A percentile compares a stretch with the other conserved stretches of the same genome.
Conservation (phyloP, 208 protist species). For the Trypanosoma grayi region DNA sequence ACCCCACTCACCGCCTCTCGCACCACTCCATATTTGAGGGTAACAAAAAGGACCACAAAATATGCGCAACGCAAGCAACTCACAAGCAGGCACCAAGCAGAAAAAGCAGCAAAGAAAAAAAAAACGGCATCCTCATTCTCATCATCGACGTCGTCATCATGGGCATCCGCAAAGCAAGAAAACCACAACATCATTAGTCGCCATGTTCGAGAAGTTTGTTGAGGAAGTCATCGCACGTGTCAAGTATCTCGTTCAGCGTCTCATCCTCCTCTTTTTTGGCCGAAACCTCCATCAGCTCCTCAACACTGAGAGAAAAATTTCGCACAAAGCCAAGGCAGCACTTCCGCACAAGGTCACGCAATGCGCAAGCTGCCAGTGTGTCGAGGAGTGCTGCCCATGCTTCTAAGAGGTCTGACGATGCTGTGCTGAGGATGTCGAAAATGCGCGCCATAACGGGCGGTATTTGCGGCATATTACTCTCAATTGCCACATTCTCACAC, state of each 20-base stretch:
- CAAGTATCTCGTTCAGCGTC: conserved; percentile 81
- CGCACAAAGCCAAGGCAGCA: conserved; percentile 66
- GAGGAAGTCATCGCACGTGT: conserved; percentile 84
- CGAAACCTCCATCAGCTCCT: conserved; percentile 74
- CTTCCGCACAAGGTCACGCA: conserved; percentile 53
- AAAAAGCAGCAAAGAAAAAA: background rate
- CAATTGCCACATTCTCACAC: conserved; percentile 80
- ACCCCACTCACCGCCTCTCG: background rate
- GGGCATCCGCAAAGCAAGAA: conserved; percentile 4
- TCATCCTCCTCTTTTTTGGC: conserved; percentile 76
- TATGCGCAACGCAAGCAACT: conserved; percentile 4
- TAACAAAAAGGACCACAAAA: conserved; percentile 19
- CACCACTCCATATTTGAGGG: background rate
- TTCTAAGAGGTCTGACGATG: conserved; percentile 69
- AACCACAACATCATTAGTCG: background rate
- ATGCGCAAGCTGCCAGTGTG: conserved; percentile 38
- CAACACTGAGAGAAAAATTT: conserved; percentile 57
- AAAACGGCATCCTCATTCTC: no score
- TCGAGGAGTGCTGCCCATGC: conserved; percentile 66
- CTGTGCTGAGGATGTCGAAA: conserved; percentile 63
- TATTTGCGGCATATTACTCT: conserved; percentile 49
- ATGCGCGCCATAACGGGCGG: conserved; percentile 75
- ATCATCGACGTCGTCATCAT: no score
- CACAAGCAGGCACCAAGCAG: conserved; percentile 3
- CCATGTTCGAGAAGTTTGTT: conserved; percentile 30